These are phyloP conservation scores for Syzygium grande DNA, from an alignment of 345 rosid genomes.

Conservation along the genomic window DNA sequence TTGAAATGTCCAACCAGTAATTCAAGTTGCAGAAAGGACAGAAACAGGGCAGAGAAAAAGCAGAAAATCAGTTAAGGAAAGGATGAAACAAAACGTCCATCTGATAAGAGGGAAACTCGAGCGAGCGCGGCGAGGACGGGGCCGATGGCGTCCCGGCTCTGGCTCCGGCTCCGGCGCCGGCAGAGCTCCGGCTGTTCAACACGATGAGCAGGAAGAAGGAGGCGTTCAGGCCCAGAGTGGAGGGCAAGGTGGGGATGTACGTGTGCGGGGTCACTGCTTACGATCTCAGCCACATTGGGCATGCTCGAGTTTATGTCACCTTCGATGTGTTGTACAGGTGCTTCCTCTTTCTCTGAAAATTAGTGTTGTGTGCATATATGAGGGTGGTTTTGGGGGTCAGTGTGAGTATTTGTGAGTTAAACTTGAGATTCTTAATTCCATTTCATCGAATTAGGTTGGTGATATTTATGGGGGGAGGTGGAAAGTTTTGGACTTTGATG, in stretches of 20 bases:
- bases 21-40: not conserved
- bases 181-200: slow-evolving; percentile 72
- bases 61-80: not conserved
- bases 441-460: not conserved
- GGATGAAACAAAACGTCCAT: too few relatives aligned
- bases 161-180: slow-evolving; percentile 4
- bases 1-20: not conserved
- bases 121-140: not conserved
- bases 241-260: slow-evolving; percentile 91
- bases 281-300: slow-evolving; percentile 93
- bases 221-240: slow-evolving; percentile 59
- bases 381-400: not conserved
- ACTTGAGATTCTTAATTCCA: not conserved
- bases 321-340: slow-evolving; percentile 90
- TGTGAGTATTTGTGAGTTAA: not conserved
- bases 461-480: not conserved
- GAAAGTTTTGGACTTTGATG: not conserved
- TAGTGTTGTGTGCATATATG: not conserved
- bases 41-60: not conserved
- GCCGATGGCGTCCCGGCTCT: not conserved
- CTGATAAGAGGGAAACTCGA: too few relatives aligned
- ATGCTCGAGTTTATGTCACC: slow-evolving; percentile 88
- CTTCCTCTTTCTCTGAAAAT: not conserved
- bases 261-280: slow-evolving; percentile 97
- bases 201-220: slow-evolving; percentile 80